phyloP scores from a whole-genome alignment of 768 basidiomycete genomes.

The Glaciozyma antarctica region DNA sequence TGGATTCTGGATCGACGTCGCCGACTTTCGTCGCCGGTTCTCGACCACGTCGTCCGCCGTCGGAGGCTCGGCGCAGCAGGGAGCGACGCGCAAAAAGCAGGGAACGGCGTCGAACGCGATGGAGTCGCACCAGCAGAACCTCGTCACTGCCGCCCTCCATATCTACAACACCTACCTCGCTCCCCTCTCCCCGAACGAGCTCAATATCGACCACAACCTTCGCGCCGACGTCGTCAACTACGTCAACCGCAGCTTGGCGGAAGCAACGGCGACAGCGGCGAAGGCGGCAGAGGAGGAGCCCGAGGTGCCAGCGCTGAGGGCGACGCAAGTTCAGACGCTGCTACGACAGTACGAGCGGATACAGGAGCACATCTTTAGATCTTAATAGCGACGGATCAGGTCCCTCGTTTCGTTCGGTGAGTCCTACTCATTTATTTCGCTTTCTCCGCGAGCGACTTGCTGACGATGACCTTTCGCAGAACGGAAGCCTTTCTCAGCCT shows the following conservation, averaged over 20 bases:
- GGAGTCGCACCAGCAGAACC: conserved; percentile 91
- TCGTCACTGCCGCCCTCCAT: conserved; percentile 81
- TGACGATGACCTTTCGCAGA: neutral
- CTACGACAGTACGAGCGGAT: conserved; percentile 91
- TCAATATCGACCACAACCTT: conserved; percentile 95
- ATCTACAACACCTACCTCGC: conserved; percentile 90
- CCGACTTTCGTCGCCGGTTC: conserved; percentile 94
- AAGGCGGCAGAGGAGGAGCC: conserved; percentile 70
- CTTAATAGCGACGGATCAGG: conserved; percentile 98
- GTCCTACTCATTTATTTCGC: neutral
- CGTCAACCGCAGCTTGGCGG: conserved; percentile 74
- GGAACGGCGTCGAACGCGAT: conserved; percentile 50
- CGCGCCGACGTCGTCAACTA: conserved; percentile 91
- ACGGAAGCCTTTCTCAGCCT: conserved; percentile 30
- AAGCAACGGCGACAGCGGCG: conserved; percentile 44
- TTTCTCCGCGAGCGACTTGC: neutral
- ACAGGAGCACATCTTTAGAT: conserved; percentile 87
- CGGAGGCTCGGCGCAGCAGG: conserved; percentile 33
- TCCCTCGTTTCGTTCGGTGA: conserved; percentile 58
- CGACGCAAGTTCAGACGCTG: conserved; percentile 89
- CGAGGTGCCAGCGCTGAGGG: conserved; percentile 63
- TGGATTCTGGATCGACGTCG: conserved; percentile 92
- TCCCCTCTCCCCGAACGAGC: conserved; percentile 85
- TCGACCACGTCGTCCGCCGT: conserved; percentile 87
- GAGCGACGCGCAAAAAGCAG: conserved; percentile 19